Evolutionary conservation across 352 stramenopile genomes (phyloP), one percentile per base, ranked within the genome.

Genomic region (Phytophthora sp.): DNA sequence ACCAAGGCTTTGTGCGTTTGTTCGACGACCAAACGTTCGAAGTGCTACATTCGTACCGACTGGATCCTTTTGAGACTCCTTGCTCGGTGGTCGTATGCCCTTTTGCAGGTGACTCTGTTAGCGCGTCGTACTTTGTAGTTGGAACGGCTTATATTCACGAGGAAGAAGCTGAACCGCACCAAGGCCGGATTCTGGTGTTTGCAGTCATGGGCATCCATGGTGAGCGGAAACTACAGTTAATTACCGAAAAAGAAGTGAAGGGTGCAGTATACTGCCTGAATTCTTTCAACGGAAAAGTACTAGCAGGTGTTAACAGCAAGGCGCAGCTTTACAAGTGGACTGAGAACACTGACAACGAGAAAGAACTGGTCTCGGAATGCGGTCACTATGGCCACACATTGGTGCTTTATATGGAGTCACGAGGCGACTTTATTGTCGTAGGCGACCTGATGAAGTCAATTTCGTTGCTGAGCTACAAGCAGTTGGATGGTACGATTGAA

Each of bases 21-120:
- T 88, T 99, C 47, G 97, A 99, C 57, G 96, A 99, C 86, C 92
- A 97, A 63, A 98, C 95, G 2, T 99, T 99, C 66, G 97, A 99
- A 44, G 79, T 89, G 11, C 74, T 96, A 3, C 76, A 96, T 54
- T 94, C 85, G 26, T 96, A 93, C 59, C 81, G 88, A 24, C 76
- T 97, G 6, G 89, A 97, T 74, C 84, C 86, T 23, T 93, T 94
- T 27, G 91, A 98, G 69, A 93, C 84, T 4, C 88, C 86, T 3
- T 95, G 87, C 63, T 96, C 91, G 2, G 82, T 97, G 21, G 71
- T 94, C 4, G 86, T 80, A 21, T 94, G 77, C 36, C 79, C 82
- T 6, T 95, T 97, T 61, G 63, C 76, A 16, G 88, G 88, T n/a
- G 90, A 96, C 59, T 78, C 80, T 1, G 83, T 82, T 1, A 74